Percentiles rank a stretch among this genome's conserved stretches.
Evolutionary conservation across 768 basidiomycete species (phyloP).

Genomic region (Lactarius akahatsu): DNA sequence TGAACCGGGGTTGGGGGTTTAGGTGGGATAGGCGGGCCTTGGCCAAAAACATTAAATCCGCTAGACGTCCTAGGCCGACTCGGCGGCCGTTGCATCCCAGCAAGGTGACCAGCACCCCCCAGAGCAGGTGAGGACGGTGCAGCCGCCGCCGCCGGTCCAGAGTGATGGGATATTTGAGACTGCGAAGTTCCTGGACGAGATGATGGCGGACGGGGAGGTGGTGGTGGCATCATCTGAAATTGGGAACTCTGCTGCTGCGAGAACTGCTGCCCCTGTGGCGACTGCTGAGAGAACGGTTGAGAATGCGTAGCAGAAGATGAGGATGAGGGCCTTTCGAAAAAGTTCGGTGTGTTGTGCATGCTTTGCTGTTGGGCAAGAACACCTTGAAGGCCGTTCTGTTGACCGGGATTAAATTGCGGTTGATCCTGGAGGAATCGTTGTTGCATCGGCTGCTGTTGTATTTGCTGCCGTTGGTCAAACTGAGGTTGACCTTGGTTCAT

Average conservation of each 20-base stretch:
- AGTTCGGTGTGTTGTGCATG: conserved; percentile 24
- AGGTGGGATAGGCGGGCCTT: conserved; percentile 25
- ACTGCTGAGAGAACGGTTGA: conserved; percentile 25
- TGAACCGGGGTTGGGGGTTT: conserved; percentile 33
- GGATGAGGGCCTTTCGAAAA: conserved; percentile 28
- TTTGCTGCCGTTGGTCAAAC: conserved; percentile 28
- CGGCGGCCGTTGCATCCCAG: conserved; percentile 34
- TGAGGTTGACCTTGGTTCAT: conserved; percentile 27
- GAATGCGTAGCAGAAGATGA: conserved; percentile 23
- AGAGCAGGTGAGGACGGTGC: conserved; percentile 25
- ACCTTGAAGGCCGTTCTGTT: conserved; percentile 25
- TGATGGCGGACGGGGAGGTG: conserved; percentile 29
- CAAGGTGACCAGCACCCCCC: conserved; percentile 18
- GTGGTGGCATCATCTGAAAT: conserved; percentile 30
- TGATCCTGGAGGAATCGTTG: conserved; percentile 25
- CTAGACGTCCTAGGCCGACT: conserved; percentile 33
- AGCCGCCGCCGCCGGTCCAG: conserved; percentile 8
- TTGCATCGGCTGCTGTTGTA: conserved; percentile 26
- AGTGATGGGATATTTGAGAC: conserved; percentile 27
- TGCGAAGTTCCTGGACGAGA: conserved; percentile 29
- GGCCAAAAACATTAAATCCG: conserved; percentile 29
- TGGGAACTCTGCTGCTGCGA: conserved; percentile 21
- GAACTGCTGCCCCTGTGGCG: conserved; percentile 26
- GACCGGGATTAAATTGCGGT: conserved; percentile 27
- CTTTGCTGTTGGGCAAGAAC: conserved; percentile 28